Percentiles rank a stretch among this genome's conserved stretches.
Conservation (phyloP, 768 basidiomycete genomes). For the Lepiota venenata region DNA sequence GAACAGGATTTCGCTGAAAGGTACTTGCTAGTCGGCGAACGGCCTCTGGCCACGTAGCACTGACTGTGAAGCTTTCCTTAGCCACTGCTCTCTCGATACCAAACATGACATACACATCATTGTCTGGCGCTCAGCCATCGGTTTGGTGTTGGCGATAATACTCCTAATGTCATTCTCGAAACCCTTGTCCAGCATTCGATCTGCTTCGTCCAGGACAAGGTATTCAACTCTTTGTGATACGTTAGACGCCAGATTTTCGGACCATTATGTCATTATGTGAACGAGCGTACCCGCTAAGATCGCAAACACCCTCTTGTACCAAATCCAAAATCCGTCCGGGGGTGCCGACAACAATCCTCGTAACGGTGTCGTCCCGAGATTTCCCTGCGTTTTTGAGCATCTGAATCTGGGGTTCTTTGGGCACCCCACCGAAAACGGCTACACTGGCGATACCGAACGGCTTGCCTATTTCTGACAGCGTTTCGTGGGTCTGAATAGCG, state of each 20-base stretch:
- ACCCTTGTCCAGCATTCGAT: slow-evolving; percentile 96
- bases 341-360: slow-evolving; percentile 89
- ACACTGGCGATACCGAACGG: slow-evolving; percentile 76
- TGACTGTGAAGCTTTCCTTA: slow-evolving; percentile 51
- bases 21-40: slow-evolving; percentile 86
- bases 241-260: slow-evolving; percentile 2
- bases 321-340: slow-evolving; percentile 93
- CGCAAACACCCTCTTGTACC: slow-evolving; percentile 82
- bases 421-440: slow-evolving; percentile 93
- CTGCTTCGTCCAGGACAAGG: slow-evolving; percentile 95
- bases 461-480: slow-evolving; percentile 68
- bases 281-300: slow-evolving; percentile 74
- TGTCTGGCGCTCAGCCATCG: slow-evolving; percentile 73
- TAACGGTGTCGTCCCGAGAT: slow-evolving; percentile 43
- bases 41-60: slow-evolving; percentile 97
- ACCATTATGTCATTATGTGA: not conserved
- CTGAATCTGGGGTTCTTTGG: slow-evolving; percentile 78
- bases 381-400: slow-evolving; percentile 56
- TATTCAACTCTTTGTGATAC: slow-evolving; percentile 65
- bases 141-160: slow-evolving; percentile 78
- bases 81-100: slow-evolving; percentile 1
- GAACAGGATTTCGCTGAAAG: slow-evolving; percentile 81
- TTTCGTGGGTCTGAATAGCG: slow-evolving; percentile 91
- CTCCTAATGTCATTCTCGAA: slow-evolving; percentile 96
- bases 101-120: slow-evolving; percentile 77